Evolutionary conservation across 495 filamentous ascomycete species (phyloP), one percentile per base, ranked within the genome.

Genomic region (Hypoxylon fragiforme): DNA sequence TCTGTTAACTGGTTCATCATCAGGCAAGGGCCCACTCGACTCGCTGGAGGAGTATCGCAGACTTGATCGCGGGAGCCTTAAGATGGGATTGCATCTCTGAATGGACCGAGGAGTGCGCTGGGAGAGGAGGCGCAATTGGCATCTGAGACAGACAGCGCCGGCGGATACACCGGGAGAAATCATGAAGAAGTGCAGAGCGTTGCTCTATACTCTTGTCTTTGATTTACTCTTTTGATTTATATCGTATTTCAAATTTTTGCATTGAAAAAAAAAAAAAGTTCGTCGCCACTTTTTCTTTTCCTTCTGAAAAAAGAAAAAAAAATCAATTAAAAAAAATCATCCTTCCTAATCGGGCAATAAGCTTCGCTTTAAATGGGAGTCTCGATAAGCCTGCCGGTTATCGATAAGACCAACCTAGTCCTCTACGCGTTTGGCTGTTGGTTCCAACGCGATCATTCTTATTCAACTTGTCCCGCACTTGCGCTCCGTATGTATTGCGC

Each of bases 101-200:
- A 46, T 20, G 32, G 59, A 54, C 26, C 34, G 46, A 35, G 43
- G 24, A 28, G 24, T 19, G 22, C 16, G 16, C 35, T 52, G 41
- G 50, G 49, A 42, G 50, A 63, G 36, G 53, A 74, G 63, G 60
- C 63, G 70, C 37, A 72, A 50, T 31, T 67, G 77, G 63, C 78
- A 81, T 68, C 70, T 61, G 35, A 79, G 60, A 70, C 78, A 81
- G 64, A 80, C 69, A 49, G 73, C 71, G 63, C 70, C 53, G 47
- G 69, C 47, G 11, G 64, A 43, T 12, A 65, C 53, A 41, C 63
- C 65, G 47, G 69, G 64, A 41, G 69, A 42, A 60, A 80, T 71
- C 78, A 81, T 80, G 40, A 65, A 67, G 60, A 55, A 36, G 2
- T 14, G 28, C 9, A 28, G n/a, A 4, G 24, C 24, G 24, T 9